A percentile compares a stretch with the other conserved stretches of the same genome.
Evolutionary conservation across 176 grass and related monocot species (phyloP).

Genomic region (Oryza nivara): DNA sequence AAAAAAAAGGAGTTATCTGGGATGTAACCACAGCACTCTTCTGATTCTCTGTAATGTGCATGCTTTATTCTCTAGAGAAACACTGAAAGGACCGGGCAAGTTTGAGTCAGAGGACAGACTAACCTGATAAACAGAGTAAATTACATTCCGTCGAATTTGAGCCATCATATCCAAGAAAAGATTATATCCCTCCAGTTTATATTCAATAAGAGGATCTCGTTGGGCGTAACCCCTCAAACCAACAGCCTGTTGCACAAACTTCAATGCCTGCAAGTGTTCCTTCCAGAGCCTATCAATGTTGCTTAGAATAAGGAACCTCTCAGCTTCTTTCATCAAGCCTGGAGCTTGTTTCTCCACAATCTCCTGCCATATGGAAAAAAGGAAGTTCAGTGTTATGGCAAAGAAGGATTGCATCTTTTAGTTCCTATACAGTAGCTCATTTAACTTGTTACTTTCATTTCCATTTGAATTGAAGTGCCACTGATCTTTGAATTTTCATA

Average conservation of each 20-base stretch:
- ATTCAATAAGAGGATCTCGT: constrained; percentile 94
- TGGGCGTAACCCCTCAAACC: constrained; percentile 97
- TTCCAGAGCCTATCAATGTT: constrained; percentile 99
- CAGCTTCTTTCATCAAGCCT: constrained; percentile 95
- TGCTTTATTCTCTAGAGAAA: background rate
- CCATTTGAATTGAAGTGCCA: constrained; percentile 11
- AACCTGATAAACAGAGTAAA: constrained; percentile 98
- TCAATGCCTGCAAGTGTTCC: constrained; percentile 94
- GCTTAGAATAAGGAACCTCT: constrained; percentile 91
- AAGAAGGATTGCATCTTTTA: background rate
- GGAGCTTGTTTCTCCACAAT: constrained; percentile 88
- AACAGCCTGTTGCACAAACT: constrained; percentile 98
- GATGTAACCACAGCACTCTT: background rate
- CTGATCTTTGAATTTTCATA: constrained; percentile 15
- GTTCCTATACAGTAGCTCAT: constrained; percentile 3
- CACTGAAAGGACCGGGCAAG: background rate
- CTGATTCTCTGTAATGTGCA: constrained; percentile 9
- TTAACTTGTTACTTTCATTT: background rate
- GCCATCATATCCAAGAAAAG: constrained; percentile 99
- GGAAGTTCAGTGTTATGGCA: constrained; percentile 17
- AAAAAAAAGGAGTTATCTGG: background rate
- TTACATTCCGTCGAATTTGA: constrained; percentile 96
- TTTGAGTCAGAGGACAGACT: constrained; percentile 18
- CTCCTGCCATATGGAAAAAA: constrained; percentile 58
- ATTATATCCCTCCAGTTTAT: constrained; percentile 98